Base-by-base conservation (phyloP, 345 rosid genomes). In the Dimocarpus longan region DNA sequence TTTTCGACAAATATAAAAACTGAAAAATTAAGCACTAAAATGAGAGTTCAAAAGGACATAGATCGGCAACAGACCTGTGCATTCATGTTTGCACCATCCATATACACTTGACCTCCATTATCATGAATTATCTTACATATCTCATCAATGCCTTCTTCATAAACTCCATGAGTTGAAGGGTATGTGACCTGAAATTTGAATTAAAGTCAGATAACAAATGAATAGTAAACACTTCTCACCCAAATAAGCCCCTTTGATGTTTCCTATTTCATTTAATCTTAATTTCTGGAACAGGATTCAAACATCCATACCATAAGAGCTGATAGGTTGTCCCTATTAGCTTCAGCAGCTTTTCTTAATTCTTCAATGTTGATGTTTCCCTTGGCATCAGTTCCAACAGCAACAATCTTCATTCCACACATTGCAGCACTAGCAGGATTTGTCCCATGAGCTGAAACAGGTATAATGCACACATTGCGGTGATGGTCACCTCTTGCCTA, bases 81-180 rank as follows among this genome's bases (percentile, higher is more conserved):
- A 81, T 96, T 96, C 99, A 97, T 94, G 93, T 97, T 97, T 62
- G 98, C 98, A 21, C 99, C 99, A 78, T 97, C 99, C 99, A 97
- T 97, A 89, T 97, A 97, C 71, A 94, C 98, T 83, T 97, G 98
- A 76, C 98, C 99, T 83, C 99, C 99, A 78, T 96, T 94, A 60
- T 90, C 94, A 77, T 96, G 99, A 75, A 94, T 93, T 70, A 93
- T 96, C 86, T 90, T 92, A 82, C 98, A 96, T 71, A 94, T 92
- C 90, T 92, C 98, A 81, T 92, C 95, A 28, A 96, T 94, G 63
- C 97, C 97, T 88, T 96, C 97, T 88, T 96, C 98, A 84, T 94
- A 96, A 54, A 93, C 97, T 75, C 99, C 99, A 80, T 92, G 98
- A 40, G 98, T 96, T 77, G 98, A 96, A 77, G 99, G 99, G 85